Evolutionary conservation across 345 rosid genomes (phyloP).

Genomic region (Limnanthes douglasii): DNA sequence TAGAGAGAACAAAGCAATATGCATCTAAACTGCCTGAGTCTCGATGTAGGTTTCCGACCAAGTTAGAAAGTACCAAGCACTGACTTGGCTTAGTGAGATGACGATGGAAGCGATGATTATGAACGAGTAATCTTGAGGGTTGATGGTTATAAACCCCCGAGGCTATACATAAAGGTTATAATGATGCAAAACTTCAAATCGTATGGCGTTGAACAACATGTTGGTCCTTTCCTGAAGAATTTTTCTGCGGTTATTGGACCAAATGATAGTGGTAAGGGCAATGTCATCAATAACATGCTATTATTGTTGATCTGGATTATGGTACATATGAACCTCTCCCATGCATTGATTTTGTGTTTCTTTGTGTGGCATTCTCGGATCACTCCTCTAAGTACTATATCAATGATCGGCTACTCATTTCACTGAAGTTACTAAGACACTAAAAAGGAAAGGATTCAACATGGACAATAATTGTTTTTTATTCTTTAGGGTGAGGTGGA

Average conservation of each 20-base stretch:
- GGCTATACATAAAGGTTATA: conserved; percentile 86
- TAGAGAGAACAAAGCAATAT: no score
- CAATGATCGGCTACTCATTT: conserved; percentile 74
- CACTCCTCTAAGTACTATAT: conserved; percentile 92
- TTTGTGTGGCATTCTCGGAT: conserved; percentile 84
- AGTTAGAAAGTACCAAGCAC: no score
- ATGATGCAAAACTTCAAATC: conserved; percentile 90
- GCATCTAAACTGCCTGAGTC: no score
- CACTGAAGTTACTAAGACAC: conserved; percentile 78
- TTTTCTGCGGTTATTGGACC: conserved; percentile 99
- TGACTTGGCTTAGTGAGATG: no score
- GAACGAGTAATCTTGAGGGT: conserved; percentile 21
- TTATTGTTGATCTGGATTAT: conserved; percentile 84
- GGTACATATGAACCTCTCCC: conserved; percentile 73
- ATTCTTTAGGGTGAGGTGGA: conserved; percentile 99
- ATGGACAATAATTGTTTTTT: conserved; percentile 89
- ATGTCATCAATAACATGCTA: conserved; percentile 94
- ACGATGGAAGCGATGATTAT: conserved; percentile 21
- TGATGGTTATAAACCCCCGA: conserved; percentile 27
- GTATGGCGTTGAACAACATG: conserved; percentile 92
- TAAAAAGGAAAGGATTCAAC: conserved; percentile 95
- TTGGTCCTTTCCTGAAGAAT: conserved; percentile 98
- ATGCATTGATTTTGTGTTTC: conserved; percentile 80
- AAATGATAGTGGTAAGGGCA: conserved; percentile 98
- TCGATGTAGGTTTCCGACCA: no score